Evolutionary conservation across 2,329 filamentous ascomycete genomes (phyloP), one percentile per base, ranked within the genome.

Genomic region (Alternaria sp.): DNA sequence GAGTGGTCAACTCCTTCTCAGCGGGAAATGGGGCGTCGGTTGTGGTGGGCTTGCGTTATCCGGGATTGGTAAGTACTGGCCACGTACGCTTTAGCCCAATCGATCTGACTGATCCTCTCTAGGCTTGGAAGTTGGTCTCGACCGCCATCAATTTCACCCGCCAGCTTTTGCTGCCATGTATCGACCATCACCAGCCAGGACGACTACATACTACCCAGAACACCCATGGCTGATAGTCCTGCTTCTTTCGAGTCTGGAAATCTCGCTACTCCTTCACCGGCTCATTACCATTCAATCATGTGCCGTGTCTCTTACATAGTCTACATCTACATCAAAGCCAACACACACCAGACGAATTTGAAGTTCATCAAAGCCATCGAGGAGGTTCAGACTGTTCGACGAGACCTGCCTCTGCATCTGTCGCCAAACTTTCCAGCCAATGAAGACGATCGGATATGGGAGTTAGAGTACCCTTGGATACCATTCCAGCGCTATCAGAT

Each of bases 21-120:
- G 32, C 45, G 63, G 2, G 63, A 66, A 17, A 26, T 66, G 25
- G 63, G 63, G 0, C 60, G 63, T 43, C 60, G 63, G 25, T 32
- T 66, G 7, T 66, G 63, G 63, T 66, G 63, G 63, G 36, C 63
- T n/a, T 66, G 63, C 28, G 63, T 66, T 19, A 66, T 66, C 19
- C 26, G 60, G 15, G 63, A 66, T 25, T 66, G 63, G 60, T 66
- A 45, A 43, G 52, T 60, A 17, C 25, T n/a, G 19, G 5, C 5
- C 19, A n/a, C 46, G 28, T 43, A 6, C 19, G 12, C 4, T 13
- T 25, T 15, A 13, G 4, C 15, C 4, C 8, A 19, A 1, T n/a
- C 12, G 8, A 23, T 36, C 36, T 61, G 11, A 53, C 49, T 55
- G 46, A 32, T 12, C 4, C 3, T 30, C n/a, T 3, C 19, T 19